These are phyloP conservation scores for Pythium rishiriense DNA, from an alignment of 352 stramenopile genomes.

Conservation along the genomic window DNA sequence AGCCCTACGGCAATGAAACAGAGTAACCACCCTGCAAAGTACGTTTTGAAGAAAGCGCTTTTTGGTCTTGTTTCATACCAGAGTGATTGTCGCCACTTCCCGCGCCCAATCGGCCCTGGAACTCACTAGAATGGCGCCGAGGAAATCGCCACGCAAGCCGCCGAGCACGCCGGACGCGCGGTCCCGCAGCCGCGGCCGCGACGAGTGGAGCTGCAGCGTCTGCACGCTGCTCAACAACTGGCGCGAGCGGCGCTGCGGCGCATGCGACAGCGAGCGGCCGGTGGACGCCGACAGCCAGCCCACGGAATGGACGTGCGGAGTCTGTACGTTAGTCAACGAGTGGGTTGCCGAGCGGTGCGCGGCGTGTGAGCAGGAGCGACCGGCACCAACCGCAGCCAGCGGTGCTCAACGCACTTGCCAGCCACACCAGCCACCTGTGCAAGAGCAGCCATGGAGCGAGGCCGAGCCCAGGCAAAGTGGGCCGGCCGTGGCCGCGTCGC, in stretches of 20 bases:
- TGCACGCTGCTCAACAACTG: slow-evolving; percentile 68
- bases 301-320: slow-evolving; percentile 8
- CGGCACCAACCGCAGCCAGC: neutral
- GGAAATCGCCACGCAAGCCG: neutral
- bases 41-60: no score
- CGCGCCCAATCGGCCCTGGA: slow-evolving; percentile 2
- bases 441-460: neutral
- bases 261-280: slow-evolving; percentile 47
- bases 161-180: neutral
- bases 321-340: slow-evolving; percentile 24
- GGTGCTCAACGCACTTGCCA: neutral
- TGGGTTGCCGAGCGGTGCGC: slow-evolving; percentile 10
- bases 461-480: neutral
- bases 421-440: neutral
- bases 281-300: slow-evolving; percentile 20
- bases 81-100: slow-evolving; percentile 24
- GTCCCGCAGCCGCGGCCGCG: neutral
- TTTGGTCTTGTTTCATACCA: neutral
- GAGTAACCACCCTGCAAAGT: no score
- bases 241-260: slow-evolving; percentile 44
- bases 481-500: neutral
- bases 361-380: slow-evolving; percentile 22
- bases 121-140: slow-evolving; percentile 15
- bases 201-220: slow-evolving; percentile 68
- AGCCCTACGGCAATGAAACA: no score